Evolutionary conservation across 1,139 yeast genomes (phyloP).

Genomic region (Nakaseomyces nivariensis): DNA sequence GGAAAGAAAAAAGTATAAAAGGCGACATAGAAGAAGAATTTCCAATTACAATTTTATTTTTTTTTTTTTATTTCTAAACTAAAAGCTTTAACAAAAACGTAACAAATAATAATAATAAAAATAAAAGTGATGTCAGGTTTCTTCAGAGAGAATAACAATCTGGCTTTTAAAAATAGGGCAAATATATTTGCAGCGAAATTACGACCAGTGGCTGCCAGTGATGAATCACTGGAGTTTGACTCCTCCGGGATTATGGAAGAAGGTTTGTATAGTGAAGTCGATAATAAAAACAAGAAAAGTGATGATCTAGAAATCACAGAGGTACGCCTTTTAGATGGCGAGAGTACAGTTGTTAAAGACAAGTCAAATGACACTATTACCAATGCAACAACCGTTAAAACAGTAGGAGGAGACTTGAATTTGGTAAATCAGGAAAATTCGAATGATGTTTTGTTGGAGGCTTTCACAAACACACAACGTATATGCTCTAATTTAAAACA

Average conservation of each 20-base stretch:
- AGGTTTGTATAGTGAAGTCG: neutral
- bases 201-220: neutral
- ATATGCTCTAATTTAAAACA: constrained; percentile 25
- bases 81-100: too few relatives aligned
- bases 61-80: too few relatives aligned
- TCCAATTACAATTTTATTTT: too few relatives aligned
- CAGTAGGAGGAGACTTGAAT: neutral
- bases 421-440: constrained; percentile 7
- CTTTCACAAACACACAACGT: constrained; percentile 27
- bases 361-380: neutral
- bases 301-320: constrained; percentile 27
- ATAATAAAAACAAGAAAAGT: constrained; percentile 7
- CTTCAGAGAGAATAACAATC: neutral
- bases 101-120: neutral
- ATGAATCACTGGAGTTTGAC: neutral
- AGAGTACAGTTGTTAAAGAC: neutral
- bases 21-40: too few relatives aligned
- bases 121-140: neutral
- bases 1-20: too few relatives aligned
- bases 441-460: constrained; percentile 28
- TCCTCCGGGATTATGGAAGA: neutral
- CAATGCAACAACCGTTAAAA: too few relatives aligned
- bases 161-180: neutral
- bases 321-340: constrained; percentile 15
- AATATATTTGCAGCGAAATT: neutral